Conservation (phyloP, 2,329 filamentous ascomycete genomes). For the Claviceps pusilla region DNA sequence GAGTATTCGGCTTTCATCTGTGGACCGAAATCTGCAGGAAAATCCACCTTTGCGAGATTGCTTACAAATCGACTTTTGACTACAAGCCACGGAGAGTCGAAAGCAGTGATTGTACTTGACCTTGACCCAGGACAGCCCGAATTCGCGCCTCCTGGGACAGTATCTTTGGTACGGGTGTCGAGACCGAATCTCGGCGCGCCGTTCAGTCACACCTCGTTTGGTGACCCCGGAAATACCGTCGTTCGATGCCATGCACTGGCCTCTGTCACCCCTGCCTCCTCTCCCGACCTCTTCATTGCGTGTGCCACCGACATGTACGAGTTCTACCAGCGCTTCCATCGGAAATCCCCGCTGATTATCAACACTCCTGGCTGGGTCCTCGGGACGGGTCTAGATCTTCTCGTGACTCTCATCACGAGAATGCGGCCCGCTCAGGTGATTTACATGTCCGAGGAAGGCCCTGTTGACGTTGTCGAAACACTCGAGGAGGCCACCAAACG, state of each 20-base stretch:
- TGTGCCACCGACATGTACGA: slow-evolving; percentile 49
- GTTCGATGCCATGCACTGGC: slow-evolving; percentile 53
- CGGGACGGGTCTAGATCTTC: slow-evolving; percentile 51
- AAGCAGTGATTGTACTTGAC: slow-evolving; percentile 41
- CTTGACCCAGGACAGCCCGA: slow-evolving; percentile 67
- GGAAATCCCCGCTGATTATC: slow-evolving; percentile 45
- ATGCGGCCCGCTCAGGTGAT: slow-evolving; percentile 46
- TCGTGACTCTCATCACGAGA: slow-evolving; percentile 39
- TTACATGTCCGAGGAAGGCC: slow-evolving; percentile 53
- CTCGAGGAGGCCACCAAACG: slow-evolving; percentile 30
- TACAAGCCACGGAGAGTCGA: slow-evolving; percentile 8
- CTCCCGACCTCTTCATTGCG: slow-evolving; percentile 50
- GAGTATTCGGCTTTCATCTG: slow-evolving; percentile 41
- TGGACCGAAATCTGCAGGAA: slow-evolving; percentile 58
- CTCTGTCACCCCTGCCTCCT: slow-evolving; percentile 47
- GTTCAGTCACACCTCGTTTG: slow-evolving; percentile 42
- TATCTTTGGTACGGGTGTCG: slow-evolving; percentile 50
- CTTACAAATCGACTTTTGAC: slow-evolving; percentile 54
- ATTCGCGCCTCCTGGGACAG: slow-evolving; percentile 52
- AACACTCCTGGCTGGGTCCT: slow-evolving; percentile 65
- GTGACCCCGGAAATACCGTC: slow-evolving; percentile 20
- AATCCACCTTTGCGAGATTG: slow-evolving; percentile 57
- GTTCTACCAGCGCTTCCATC: slow-evolving; percentile 34
- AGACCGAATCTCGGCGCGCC: slow-evolving; percentile 49
- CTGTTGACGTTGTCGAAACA: slow-evolving; percentile 38